phyloP scores from a whole-genome alignment of 345 rosid genomes.

The Orychophragmus violaceus region DNA sequence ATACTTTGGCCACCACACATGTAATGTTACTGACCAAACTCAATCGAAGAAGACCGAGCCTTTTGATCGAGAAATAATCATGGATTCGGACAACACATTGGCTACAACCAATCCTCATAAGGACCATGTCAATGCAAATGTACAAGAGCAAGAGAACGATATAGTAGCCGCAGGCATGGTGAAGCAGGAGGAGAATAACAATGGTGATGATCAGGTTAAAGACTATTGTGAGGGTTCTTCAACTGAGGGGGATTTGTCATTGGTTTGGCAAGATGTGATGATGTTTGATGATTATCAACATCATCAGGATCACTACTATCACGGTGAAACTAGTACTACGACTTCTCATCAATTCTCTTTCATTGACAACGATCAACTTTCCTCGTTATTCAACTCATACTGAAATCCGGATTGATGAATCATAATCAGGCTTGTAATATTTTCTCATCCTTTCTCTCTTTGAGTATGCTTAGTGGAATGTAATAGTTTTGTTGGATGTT shows the following conservation, averaged over 20 bases:
- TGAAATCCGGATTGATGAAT: constrained; percentile 1
- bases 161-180: background rate
- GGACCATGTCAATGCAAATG: background rate
- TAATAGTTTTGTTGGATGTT: constrained; percentile 18
- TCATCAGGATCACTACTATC: constrained; percentile 4
- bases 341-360: constrained; percentile 13
- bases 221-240: constrained; percentile 22
- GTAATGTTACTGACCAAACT: constrained; percentile 28
- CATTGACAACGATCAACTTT: constrained; percentile 15
- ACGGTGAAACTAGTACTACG: constrained; percentile 13
- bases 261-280: constrained; percentile 23
- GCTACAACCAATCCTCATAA: background rate
- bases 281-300: constrained; percentile 23
- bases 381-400: constrained; percentile 15
- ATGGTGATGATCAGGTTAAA: constrained; percentile 9
- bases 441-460: background rate
- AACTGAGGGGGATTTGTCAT: constrained; percentile 15
- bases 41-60: constrained; percentile 11
- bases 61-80: background rate
- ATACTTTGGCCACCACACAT: constrained; percentile 63
- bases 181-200: constrained; percentile 19
- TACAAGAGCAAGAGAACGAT: constrained; percentile 20
- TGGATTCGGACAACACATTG: constrained; percentile 12
- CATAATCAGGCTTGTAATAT: constrained; percentile 2
- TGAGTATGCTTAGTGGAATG: constrained; percentile 9